Evolutionary conservation across 257 asterid genomes (phyloP).

Genomic region (Voacanga thouarsii): DNA sequence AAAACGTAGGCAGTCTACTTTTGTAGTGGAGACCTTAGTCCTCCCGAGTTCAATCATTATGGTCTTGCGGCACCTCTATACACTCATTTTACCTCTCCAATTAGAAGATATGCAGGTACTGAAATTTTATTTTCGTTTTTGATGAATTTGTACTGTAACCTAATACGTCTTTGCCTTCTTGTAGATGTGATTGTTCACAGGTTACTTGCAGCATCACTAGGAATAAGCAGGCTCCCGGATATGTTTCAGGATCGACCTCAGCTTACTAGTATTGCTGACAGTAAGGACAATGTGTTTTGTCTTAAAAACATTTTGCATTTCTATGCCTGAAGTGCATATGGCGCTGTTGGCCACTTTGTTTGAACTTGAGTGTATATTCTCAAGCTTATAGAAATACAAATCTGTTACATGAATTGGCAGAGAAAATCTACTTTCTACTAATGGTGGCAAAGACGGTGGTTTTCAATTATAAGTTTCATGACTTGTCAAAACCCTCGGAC

Average conservation of each 20-base stretch:
- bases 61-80: constrained; percentile 93
- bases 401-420: not conserved
- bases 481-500: not conserved
- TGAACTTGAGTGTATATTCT: not conserved
- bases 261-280: constrained; percentile 80
- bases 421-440: not conserved
- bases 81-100: constrained; percentile 99
- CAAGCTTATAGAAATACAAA: not conserved
- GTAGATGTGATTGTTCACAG: constrained; percentile 91
- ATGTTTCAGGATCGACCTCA: constrained; percentile 67
- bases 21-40: constrained; percentile 93
- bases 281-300: constrained; percentile 45
- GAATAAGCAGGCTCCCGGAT: constrained; percentile 78
- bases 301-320: not conserved
- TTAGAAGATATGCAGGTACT: constrained; percentile 94
- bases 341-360: not conserved
- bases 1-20: constrained; percentile 89
- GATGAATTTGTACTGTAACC: constrained; percentile 16
- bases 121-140: constrained; percentile 13
- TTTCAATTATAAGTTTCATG: not conserved
- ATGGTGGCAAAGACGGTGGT: not conserved
- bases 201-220: constrained; percentile 95
- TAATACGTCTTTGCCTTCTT: constrained; percentile 22
- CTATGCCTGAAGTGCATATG: not conserved
- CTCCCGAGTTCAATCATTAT: constrained; percentile 83